These are phyloP conservation scores for Apiotrichum mycotoxinovorans DNA, from an alignment of 1,284 basidiomycete species.

Conservation along the genomic window DNA sequence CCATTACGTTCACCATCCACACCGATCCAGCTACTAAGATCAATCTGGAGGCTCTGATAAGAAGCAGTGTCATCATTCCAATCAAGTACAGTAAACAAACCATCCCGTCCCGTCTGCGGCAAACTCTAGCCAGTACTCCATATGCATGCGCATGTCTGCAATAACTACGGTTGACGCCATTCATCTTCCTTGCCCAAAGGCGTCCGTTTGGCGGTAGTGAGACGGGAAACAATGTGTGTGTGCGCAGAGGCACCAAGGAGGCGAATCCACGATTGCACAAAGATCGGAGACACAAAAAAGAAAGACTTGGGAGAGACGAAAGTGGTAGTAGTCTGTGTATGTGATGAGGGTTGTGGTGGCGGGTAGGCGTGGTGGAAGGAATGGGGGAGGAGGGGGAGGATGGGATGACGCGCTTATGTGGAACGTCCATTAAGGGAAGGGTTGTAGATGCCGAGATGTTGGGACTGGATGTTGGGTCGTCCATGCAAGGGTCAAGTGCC, in stretches of 20 bases:
- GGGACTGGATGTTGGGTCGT: conserved; percentile 5
- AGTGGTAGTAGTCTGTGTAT: not conserved
- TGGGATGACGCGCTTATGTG: not conserved
- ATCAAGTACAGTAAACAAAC: too few species aligned
- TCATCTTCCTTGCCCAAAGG: not conserved
- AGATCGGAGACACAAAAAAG: not conserved
- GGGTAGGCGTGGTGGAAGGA: not conserved
- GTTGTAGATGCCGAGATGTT: not conserved
- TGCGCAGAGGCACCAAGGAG: not conserved
- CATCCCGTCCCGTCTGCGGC: too few species aligned
- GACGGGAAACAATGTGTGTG: not conserved
- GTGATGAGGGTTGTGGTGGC: not conserved
- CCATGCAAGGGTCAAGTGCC: conserved; percentile 12
- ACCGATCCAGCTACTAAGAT: too few species aligned
- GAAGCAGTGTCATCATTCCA: too few species aligned
- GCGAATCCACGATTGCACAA: not conserved
- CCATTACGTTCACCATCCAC: too few species aligned
- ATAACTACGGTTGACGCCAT: not conserved
- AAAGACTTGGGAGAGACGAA: not conserved
- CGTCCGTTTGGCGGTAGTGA: not conserved
- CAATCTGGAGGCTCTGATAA: too few species aligned
- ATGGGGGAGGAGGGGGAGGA: not conserved
- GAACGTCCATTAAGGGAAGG: not conserved
- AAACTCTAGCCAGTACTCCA: not conserved
- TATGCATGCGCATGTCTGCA: not conserved